Evolutionary conservation across 768 basidiomycete genomes (phyloP), one percentile per base, ranked within the genome.

Genomic region (Suillus fuscotomentosus): DNA sequence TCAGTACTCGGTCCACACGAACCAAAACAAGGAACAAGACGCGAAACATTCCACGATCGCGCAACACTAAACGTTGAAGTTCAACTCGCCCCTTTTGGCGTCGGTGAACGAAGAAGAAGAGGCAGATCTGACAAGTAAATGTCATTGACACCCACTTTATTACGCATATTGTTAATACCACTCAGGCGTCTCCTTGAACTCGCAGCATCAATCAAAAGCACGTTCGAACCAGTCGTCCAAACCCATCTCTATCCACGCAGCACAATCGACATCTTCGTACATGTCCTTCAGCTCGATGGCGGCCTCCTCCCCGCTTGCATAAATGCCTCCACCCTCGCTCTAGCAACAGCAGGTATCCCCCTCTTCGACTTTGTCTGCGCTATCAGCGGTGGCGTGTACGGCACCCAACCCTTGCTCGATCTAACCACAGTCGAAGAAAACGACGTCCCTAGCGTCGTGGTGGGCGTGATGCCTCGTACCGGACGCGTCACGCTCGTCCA

Each of bases 171-270:
- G 54, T 62, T 60, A 60, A 55, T 63, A 64, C 60, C 47, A 56
- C 51, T 41, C 68, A 97, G 96, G 77, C 94, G 95, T 17, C 83
- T 93, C 67, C 80, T 92, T 66, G 97, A 99, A 78, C 82, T 97
- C 67, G 92, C 90, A 13, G 83, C 93, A 3, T 87, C 89, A 27
- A 88, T 99, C 67, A 92, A 94, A 78, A 89, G 93, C 38, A 99
- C 97, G 0, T 99, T 99, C 73, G 97, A 99, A 73, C 95, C 96
- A 47, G 94, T 97, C 62, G 86, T 99, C 31, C 92, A 95, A 73
- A 91, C 92, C 9, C 84, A 84, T 65, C 84, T 99, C 55, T 98
- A 97, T 78, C 97, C 97, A 24, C 89, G 97, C 57, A 92, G 92
- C 41, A 90, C 95, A 74, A 97, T 99, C 74, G 94, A 97, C 78